Evolutionary conservation across 768 basidiomycete species (phyloP), one percentile per base, ranked within the genome.

Genomic region (Gelatoporia subvermispora): DNA sequence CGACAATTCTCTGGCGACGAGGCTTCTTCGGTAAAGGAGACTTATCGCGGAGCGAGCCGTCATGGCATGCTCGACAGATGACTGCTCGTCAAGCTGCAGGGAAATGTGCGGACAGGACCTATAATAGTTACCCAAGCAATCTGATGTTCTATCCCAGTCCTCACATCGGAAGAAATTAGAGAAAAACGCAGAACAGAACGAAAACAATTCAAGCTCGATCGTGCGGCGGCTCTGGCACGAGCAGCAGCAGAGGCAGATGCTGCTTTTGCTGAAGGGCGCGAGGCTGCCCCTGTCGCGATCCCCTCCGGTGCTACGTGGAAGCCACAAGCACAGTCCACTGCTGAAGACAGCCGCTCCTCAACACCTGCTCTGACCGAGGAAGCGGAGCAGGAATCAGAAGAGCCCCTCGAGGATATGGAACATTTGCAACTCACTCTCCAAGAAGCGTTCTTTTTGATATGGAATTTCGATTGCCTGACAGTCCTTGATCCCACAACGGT

Each of bases 11-110:
- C 34, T 99, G 96, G 89, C 72, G 79, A 40, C 70, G 88, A 51
- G 96, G 96, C 0, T 97, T 98, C 70, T 99, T 98, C 65, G 96
- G 96, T 20, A 99, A 99, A 66, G 96, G 96, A 1, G 88, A 88
- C 62, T 72, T 99, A 45, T 94, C 91, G 35, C 69, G 96, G 49
- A 96, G 93, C 65, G 96, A 99, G 65, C 94, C 95, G 8, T 91
- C 82, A 47, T 99, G 96, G 96, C 72, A 84, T 50, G 78, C 84
- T 17, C 72, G 96, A 40, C 84, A 90, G 57, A 72, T 86, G 50
- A 91, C 89, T 61, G 73, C 68, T 1, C 67, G 60, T 23, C 64
- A 71, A 48, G 76, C 74, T 34, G 79, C 80, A 68, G 75, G 91
- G 84, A 69, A 66, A 71, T 66, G 75, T 71, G 16, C 46, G 59